Percentiles rank a stretch among this genome's conserved stretches.
phyloP scores from a whole-genome alignment of 1,284 basidiomycete genomes.

The Xanthoconium separans region DNA sequence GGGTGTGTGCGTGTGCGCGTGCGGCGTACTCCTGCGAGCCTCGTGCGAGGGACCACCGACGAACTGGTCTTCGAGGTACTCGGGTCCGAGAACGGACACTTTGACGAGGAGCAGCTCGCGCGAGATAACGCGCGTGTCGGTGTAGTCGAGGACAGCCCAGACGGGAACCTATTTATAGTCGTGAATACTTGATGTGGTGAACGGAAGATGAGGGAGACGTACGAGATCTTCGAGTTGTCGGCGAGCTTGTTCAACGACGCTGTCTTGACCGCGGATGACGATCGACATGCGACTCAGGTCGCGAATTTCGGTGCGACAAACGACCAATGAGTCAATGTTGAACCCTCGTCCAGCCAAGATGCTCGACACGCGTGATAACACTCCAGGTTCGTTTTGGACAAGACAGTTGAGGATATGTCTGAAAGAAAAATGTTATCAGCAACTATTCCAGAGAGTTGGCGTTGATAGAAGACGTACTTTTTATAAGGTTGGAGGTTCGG shows the following conservation, averaged over 20 bases:
- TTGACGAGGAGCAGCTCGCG: conserved; percentile 90
- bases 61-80: conserved; percentile 92
- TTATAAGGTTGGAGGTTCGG: conserved; percentile 93
- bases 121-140: conserved; percentile 84
- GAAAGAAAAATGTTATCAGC: neutral
- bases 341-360: conserved; percentile 97
- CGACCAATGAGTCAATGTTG: conserved; percentile 99
- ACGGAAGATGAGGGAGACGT: conserved; percentile 31
- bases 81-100: conserved; percentile 94
- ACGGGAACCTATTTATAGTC: conserved; percentile 75
- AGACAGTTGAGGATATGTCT: conserved; percentile 97
- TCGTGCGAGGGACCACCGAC: conserved; percentile 80
- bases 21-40: conserved; percentile 42
- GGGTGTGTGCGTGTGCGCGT: neutral
- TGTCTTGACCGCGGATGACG: conserved; percentile 94
- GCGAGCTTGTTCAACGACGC: conserved; percentile 95
- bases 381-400: conserved; percentile 99
- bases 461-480: conserved; percentile 56
- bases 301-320: conserved; percentile 96
- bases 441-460: neutral
- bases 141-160: conserved; percentile 97
- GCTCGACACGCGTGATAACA: conserved; percentile 95
- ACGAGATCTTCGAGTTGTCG: conserved; percentile 93
- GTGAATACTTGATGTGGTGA: neutral
- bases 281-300: conserved; percentile 99